These are phyloP conservation scores for Tuber calosporum DNA, from an alignment of 495 filamentous ascomycete species.

Conservation along the genomic window DNA sequence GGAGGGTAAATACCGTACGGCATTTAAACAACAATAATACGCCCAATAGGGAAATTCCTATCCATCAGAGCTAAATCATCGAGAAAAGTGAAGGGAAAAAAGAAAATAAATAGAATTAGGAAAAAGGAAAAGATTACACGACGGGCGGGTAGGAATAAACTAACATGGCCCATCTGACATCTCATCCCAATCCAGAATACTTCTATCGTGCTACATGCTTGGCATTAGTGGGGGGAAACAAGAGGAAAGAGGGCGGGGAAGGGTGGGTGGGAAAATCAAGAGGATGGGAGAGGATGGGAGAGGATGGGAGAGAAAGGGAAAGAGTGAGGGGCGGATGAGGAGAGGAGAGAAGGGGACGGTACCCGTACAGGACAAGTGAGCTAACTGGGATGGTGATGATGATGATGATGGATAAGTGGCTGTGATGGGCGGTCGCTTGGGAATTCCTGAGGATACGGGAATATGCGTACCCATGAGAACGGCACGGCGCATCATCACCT, in stretches of 20 bases:
- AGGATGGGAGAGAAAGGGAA: background rate
- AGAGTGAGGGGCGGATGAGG: background rate
- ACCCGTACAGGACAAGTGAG: background rate
- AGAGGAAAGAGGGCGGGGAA: background rate
- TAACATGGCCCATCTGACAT: background rate
- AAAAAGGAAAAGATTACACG: background rate
- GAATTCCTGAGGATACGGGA: conserved; percentile 1
- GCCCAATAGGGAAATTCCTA: background rate
- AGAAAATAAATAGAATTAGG: background rate
- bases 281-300: no score
- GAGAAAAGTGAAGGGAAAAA: background rate
- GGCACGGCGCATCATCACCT: background rate
- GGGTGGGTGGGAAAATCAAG: background rate
- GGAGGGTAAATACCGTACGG: background rate
- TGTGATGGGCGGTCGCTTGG: background rate
- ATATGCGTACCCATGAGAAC: conserved; percentile 5
- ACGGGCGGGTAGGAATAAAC: background rate
- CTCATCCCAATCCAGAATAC: conserved; percentile 1
- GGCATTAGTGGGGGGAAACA: conserved; percentile 1
- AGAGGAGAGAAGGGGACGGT: background rate
- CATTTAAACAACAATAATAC: background rate
- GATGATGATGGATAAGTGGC: background rate
- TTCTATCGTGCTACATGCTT: background rate
- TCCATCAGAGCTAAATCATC: background rate
- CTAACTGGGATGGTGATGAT: background rate